phyloP scores from a whole-genome alignment of 1,139 yeast species.

The Trichomonascaceae sp. region DNA sequence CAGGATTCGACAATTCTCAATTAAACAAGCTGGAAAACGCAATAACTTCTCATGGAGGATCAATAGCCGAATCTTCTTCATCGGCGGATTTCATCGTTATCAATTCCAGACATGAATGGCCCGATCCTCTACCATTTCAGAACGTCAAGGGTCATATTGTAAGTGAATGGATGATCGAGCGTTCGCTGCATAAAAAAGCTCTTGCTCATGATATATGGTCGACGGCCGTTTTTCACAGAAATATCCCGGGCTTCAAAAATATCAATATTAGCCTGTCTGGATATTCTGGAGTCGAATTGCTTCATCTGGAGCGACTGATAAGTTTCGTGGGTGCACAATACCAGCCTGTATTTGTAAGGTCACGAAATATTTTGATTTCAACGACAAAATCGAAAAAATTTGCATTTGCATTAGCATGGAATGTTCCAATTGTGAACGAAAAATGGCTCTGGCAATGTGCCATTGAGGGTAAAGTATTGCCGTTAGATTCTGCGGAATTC shows the following conservation, averaged over 20 bases:
- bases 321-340: conserved; percentile 40
- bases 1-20: conserved; percentile 24
- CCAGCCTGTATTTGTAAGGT: conserved; percentile 46
- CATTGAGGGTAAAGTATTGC: conserved; percentile 22
- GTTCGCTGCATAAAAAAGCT: conserved; percentile 59
- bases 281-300: conserved; percentile 71
- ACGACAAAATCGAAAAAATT: conserved; percentile 44
- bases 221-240: conserved; percentile 45
- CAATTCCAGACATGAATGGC: conserved; percentile 20
- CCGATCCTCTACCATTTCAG: conserved; percentile 12
- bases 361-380: conserved; percentile 59
- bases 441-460: conserved; percentile 48
- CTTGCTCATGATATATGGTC: conserved; percentile 68
- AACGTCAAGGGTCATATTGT: conserved; percentile 17
- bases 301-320: conserved; percentile 66
- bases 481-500: conserved; percentile 37
- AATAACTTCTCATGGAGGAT: conserved; percentile 35
- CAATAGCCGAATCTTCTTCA: not conserved
- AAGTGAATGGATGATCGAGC: conserved; percentile 82
- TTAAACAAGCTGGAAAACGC: conserved; percentile 28
- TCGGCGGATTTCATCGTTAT: conserved; percentile 22
- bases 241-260: conserved; percentile 31
- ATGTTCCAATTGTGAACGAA: conserved; percentile 48
- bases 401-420: conserved; percentile 50
- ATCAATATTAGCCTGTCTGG: conserved; percentile 67